Evolutionary conservation across 23 red algal genomes (phyloP), one percentile per base, ranked within the genome.

Genomic region (Chondrus crispus): DNA sequence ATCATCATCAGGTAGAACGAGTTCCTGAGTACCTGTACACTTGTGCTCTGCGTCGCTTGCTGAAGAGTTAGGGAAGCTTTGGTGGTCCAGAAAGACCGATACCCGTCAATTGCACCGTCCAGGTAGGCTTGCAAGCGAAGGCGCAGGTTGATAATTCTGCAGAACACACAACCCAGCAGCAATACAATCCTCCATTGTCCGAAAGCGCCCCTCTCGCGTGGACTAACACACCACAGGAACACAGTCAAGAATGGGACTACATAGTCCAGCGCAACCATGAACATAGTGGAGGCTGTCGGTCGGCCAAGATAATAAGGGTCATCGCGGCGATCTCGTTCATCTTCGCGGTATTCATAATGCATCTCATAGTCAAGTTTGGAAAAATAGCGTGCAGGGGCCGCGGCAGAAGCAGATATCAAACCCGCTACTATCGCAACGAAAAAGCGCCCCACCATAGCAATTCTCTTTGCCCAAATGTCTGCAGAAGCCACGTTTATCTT

Each of bases 91-190:
- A 92, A 92, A 6, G 63, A 45, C 11, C 89, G 41, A 52, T 84
- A 84, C 49, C 57, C 77, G 18, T 72, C 79, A 36, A 92, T 83
- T 5, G 89, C 89, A 12, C 89, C 89, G 49, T 92, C 89, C n/a
- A 92, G 76, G 62, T 92, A 84, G 29, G 13, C 35, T 38, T 92
- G 89, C 26, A 92, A 7, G 20, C 89, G 58, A 1, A 84, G 49
- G 4, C 89, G 75, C n/a, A 55, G 52, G 35, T 53, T 53, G 19
- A 28, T 35, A 26, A 75, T 11, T 43, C 62, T 36, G 11, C 43
- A 43, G 2, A 45, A 20, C 40, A 73, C 75, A 39, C 72, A 74
- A 36, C 50, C 24, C 58, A 92, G 53, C 50, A 92, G 47, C 9
- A 46, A 43, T 18, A 80, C 14, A 2, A 92, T 36, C 14, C 77